These are phyloP conservation scores for Pestalotiopsis sp. DNA, from an alignment of 2,329 filamentous ascomycete genomes.

Conservation along the genomic window DNA sequence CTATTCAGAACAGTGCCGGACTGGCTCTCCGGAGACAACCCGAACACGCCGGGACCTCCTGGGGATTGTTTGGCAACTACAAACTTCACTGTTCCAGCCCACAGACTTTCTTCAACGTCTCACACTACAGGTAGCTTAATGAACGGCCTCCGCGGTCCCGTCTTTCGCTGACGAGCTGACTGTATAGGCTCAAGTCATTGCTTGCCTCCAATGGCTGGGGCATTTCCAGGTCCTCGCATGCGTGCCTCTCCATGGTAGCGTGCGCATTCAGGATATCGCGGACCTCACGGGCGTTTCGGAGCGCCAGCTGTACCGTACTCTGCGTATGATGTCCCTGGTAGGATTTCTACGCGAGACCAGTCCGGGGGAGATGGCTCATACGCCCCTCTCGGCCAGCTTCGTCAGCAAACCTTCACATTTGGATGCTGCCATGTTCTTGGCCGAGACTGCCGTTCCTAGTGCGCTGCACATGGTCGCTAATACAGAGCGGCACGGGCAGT, in stretches of 20 bases:
- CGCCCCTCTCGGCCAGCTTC: slow-evolving; percentile 39
- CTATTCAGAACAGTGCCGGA: not conserved
- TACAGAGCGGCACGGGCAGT: slow-evolving; percentile 19
- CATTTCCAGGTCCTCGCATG: slow-evolving; percentile 47
- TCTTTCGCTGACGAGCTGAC: not conserved
- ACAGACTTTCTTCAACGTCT: slow-evolving; percentile 4
- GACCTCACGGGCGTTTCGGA: slow-evolving; percentile 42
- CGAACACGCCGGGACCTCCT: not conserved
- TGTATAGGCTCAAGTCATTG: slow-evolving; percentile 20
- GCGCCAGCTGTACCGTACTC: slow-evolving; percentile 35
- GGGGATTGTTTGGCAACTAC: not conserved
- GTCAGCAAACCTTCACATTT: slow-evolving; percentile 33
- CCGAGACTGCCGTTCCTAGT: slow-evolving; percentile 34
- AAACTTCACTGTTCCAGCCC: not conserved
- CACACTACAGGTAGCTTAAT: not conserved
- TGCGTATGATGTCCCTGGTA: slow-evolving; percentile 33
- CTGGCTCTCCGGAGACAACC: not conserved
- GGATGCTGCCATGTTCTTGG: slow-evolving; percentile 42
- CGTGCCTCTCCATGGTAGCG: slow-evolving; percentile 39
- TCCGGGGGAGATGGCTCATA: slow-evolving; percentile 38
- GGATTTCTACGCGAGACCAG: slow-evolving; percentile 39
- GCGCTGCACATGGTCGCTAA: slow-evolving; percentile 36
- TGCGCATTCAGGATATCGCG: slow-evolving; percentile 42
- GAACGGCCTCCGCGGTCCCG: not conserved
- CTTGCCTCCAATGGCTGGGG: slow-evolving; percentile 44